phyloP scores from a whole-genome alignment of 2,329 filamentous ascomycete species.

The Colletotrichum somersetense region DNA sequence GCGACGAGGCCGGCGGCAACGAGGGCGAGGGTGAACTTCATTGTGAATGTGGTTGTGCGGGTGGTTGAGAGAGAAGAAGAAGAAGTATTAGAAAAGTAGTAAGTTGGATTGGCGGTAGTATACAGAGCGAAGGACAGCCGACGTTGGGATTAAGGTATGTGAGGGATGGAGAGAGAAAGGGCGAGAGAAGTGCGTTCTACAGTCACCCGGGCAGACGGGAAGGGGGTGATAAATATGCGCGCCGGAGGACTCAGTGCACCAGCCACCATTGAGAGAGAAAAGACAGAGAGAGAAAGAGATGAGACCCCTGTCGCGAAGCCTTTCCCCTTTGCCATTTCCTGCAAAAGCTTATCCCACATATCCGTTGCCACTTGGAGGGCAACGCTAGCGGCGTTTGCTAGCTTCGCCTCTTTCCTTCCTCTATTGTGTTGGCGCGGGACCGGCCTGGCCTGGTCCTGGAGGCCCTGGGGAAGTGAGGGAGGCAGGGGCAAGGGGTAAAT shows the following conservation, averaged over 20 bases:
- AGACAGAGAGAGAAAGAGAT: not conserved
- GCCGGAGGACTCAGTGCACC: not conserved
- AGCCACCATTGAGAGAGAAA: conserved; percentile 16
- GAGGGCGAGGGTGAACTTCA: conserved; percentile 56
- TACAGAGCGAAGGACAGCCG: conserved; percentile 13
- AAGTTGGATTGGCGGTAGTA: conserved; percentile 4
- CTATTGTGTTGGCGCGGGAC: conserved; percentile 13
- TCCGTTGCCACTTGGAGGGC: conserved; percentile 9
- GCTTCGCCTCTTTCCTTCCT: conserved; percentile 4
- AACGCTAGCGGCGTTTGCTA: conserved; percentile 24
- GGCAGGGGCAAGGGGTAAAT: conserved; percentile 1
- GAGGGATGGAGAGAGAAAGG: not conserved
- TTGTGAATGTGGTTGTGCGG: conserved; percentile 46
- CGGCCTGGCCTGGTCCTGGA: not conserved
- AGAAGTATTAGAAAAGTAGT: conserved; percentile 10
- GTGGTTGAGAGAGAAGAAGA: conserved; percentile 16
- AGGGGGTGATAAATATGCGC: conserved; percentile 35
- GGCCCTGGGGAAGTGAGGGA: not conserved
- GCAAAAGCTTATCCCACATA: conserved; percentile 38
- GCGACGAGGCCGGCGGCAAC: conserved; percentile 53
- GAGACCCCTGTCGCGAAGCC: conserved; percentile 31
- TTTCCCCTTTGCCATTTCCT: conserved; percentile 13
- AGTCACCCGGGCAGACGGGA: conserved; percentile 8
- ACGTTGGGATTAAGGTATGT: conserved; percentile 13
- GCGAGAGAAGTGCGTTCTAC: not conserved